Evolutionary conservation across 352 stramenopile genomes (phyloP), one percentile per base, ranked within the genome.

Genomic region (Pythium guiyangense): DNA sequence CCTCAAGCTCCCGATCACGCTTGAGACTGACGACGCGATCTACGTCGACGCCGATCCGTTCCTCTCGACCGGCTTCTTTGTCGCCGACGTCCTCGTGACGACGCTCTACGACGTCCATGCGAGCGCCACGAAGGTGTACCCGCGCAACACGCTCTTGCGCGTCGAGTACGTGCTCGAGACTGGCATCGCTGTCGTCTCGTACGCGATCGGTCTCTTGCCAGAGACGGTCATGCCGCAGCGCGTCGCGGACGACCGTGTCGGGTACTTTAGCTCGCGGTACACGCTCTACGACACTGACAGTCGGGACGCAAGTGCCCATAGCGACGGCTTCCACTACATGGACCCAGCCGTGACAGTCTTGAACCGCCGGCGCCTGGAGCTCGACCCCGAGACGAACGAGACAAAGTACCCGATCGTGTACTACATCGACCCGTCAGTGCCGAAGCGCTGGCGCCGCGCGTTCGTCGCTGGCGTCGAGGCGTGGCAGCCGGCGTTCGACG

Each of bases 351-450:
- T 88, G 50, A 89, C 74, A 0, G 64, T 90, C 29, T 84, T 96
- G 45, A 88, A 96, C 58, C 77, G 78, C 25, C 70, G 76, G 2
- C 76, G 86, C 29, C 69, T 96, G 0, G 71, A 86, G 52, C 20
- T 72, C 17, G 69, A 87, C 35, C 44, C 60, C 0, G 57, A 48
- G 42, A 68, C 64, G 8, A 73, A 71, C 10, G 58, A 59, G 43
- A 78, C 71, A 2, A 76, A 70, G 50, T 34, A 82, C 1, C 83
- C 81, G 0, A 78, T 96, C 35, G 76, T 61, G 26, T 96, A 86
- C 57, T 85, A 92, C 54, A 91, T 96, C 49, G 88, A 96, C 55
- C 84, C 86, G 12, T 92, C 81, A 0, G 82, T 96, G 3, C 88
- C 86, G 0, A 31, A 44, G 31, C 71, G 84, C 31, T 96, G 84